Conservation (phyloP, 768 basidiomycete species). For the Xerocomus spinulosus region DNA sequence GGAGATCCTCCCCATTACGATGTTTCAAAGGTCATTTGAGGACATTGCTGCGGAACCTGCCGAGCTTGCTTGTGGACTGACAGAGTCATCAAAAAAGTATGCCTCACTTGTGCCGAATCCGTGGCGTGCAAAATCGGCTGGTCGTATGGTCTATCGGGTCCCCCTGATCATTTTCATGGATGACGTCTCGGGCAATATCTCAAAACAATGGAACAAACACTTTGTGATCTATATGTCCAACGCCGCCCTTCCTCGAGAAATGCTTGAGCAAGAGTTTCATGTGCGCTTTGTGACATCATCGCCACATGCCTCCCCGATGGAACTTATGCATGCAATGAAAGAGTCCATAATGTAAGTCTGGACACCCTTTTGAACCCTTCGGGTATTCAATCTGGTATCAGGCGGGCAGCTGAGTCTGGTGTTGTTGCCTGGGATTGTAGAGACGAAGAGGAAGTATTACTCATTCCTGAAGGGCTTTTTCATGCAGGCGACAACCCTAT, state of each 20-base stretch:
- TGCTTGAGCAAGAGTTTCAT: slow-evolving; percentile 29
- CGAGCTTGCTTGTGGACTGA: background rate
- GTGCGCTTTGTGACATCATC: slow-evolving; percentile 31
- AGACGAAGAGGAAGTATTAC: slow-evolving; percentile 15
- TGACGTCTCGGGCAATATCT: slow-evolving; percentile 32
- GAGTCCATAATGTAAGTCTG: slow-evolving; percentile 16
- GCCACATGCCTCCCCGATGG: slow-evolving; percentile 31
- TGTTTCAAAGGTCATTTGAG: background rate
- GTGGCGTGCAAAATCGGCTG: slow-evolving; percentile 8
- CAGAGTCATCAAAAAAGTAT: background rate
- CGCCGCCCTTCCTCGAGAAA: slow-evolving; percentile 23
- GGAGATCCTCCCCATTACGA: background rate
- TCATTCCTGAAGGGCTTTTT: slow-evolving; percentile 21
- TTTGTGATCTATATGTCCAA: slow-evolving; percentile 31
- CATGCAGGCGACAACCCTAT: slow-evolving; percentile 32
- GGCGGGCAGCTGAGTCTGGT: slow-evolving; percentile 7
- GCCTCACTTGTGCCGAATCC: slow-evolving; percentile 17
- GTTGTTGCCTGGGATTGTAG: slow-evolving; percentile 22
- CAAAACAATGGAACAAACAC: slow-evolving; percentile 36
- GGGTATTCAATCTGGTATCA: too few species aligned
- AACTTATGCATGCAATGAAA: slow-evolving; percentile 27
- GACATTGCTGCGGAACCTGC: background rate
- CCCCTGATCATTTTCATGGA: slow-evolving; percentile 31
- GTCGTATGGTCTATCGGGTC: slow-evolving; percentile 12
- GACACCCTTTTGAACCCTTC: too few species aligned